A percentile compares a stretch with the other conserved stretches of the same genome.
phyloP scores from a whole-genome alignment of 2,329 filamentous ascomycete species.

The Fusarium kyushuense region DNA sequence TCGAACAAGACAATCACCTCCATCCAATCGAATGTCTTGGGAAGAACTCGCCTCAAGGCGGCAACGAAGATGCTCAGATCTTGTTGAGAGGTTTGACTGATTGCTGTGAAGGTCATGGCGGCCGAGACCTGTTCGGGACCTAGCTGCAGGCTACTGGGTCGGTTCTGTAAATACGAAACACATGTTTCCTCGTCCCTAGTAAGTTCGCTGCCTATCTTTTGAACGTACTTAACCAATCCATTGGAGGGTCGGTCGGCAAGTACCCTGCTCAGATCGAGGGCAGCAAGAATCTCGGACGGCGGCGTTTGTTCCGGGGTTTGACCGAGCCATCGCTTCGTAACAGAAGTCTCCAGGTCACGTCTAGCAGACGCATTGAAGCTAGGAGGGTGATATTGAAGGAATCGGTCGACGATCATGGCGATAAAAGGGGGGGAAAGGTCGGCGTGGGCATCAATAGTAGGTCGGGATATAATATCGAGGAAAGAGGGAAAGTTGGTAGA shows the following conservation, averaged over 20 bases:
- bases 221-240: slow-evolving; percentile 74
- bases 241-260: slow-evolving; percentile 69
- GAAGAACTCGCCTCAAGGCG: slow-evolving; percentile 71
- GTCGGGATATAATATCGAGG: slow-evolving; percentile 78
- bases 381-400: slow-evolving; percentile 86
- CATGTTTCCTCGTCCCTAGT: slow-evolving; percentile 81
- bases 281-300: slow-evolving; percentile 77
- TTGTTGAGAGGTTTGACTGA: slow-evolving; percentile 67
- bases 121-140: slow-evolving; percentile 85
- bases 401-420: slow-evolving; percentile 83
- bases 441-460: slow-evolving; percentile 72
- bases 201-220: slow-evolving; percentile 78
- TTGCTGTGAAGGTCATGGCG: slow-evolving; percentile 75
- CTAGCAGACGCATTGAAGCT: slow-evolving; percentile 84
- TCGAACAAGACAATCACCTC: slow-evolving; percentile 85
- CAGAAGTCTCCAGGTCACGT: slow-evolving; percentile 75
- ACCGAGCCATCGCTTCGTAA: slow-evolving; percentile 75
- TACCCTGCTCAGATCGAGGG: slow-evolving; percentile 76
- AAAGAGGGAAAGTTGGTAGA: slow-evolving; percentile 83
- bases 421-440: slow-evolving; percentile 78
- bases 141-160: slow-evolving; percentile 69
- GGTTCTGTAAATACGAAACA: slow-evolving; percentile 64
- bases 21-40: slow-evolving; percentile 75
- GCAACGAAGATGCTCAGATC: slow-evolving; percentile 69
- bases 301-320: slow-evolving; percentile 66